Conservation (phyloP, 106 monocot species). For the Dendrobium nobile region DNA sequence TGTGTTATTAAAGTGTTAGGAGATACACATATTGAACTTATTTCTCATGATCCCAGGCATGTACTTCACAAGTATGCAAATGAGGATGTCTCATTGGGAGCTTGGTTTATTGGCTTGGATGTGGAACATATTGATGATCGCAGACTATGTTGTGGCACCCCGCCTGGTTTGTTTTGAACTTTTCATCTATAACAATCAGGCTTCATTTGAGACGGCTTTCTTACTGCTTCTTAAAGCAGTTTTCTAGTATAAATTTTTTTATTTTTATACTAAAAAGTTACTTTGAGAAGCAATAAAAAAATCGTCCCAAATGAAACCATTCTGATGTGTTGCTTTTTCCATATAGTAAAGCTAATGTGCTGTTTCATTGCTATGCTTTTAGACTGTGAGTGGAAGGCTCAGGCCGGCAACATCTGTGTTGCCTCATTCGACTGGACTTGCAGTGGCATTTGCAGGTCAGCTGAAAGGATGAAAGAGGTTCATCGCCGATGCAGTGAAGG, state of each 20-base stretch:
- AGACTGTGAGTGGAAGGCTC: constrained; percentile 70
- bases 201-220: no score
- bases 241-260: no score
- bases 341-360: background rate
- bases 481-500: constrained; percentile 45
- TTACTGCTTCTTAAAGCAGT: no score
- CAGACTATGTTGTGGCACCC: constrained; percentile 58
- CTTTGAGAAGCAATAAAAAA: no score
- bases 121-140: constrained; percentile 56
- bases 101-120: constrained; percentile 60
- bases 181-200: background rate
- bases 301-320: background rate
- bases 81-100: constrained; percentile 59
- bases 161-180: constrained; percentile 31
- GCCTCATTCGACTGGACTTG: constrained; percentile 67
- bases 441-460: constrained; percentile 62
- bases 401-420: constrained; percentile 55
- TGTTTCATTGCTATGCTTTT: background rate
- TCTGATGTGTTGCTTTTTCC: background rate
- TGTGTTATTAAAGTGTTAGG: background rate
- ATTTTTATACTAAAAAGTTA: no score
- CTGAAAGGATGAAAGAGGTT: constrained; percentile 41
- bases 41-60: constrained; percentile 18
- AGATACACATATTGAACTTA: background rate
- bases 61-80: constrained; percentile 56